Conservation (phyloP, 2,329 filamentous ascomycete genomes). For the Xylariaceae sp. region DNA sequence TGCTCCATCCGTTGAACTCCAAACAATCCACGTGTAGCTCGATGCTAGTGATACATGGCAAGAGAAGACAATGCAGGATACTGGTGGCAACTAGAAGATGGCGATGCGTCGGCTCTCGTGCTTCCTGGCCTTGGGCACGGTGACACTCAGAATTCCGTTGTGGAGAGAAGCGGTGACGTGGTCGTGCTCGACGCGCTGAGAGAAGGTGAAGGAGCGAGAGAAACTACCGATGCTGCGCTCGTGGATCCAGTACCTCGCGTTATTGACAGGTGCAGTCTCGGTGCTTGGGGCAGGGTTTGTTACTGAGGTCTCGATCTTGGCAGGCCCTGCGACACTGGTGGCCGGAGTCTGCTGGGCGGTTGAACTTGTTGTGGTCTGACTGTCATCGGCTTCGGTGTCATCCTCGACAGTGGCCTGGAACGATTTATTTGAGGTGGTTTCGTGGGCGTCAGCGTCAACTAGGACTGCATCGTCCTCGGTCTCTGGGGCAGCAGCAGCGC, state of each 20-base stretch:
- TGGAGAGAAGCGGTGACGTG: conserved; percentile 60
- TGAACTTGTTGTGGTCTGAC: conserved; percentile 15
- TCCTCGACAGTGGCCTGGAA: conserved; percentile 67
- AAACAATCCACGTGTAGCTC: too few species aligned
- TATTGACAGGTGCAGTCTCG: conserved; percentile 26
- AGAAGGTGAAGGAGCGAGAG: conserved; percentile 67
- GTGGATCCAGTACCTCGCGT: conserved; percentile 66
- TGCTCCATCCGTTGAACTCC: too few species aligned
- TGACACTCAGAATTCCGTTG: conserved; percentile 63
- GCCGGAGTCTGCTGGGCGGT: conserved; percentile 23
- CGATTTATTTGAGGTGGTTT: conserved; percentile 35
- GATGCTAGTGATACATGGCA: too few species aligned
- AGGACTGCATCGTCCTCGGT: conserved; percentile 18
- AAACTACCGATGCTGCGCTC: conserved; percentile 68
- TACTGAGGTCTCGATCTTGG: conserved; percentile 26
- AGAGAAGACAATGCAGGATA: too few species aligned
- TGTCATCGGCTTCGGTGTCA: conserved; percentile 38
- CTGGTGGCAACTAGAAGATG: conserved; percentile 41
- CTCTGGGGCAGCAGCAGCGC: conserved; percentile 40
- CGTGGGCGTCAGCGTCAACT: conserved; percentile 7
- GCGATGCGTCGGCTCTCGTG: conserved; percentile 53
- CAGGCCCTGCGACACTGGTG: conserved; percentile 33
- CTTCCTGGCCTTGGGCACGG: conserved; percentile 66
- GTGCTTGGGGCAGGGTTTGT: background rate
- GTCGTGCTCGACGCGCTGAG: conserved; percentile 60